Conservation (phyloP, 108 stramenopile genomes). For the Cyclotella baltica region DNA sequence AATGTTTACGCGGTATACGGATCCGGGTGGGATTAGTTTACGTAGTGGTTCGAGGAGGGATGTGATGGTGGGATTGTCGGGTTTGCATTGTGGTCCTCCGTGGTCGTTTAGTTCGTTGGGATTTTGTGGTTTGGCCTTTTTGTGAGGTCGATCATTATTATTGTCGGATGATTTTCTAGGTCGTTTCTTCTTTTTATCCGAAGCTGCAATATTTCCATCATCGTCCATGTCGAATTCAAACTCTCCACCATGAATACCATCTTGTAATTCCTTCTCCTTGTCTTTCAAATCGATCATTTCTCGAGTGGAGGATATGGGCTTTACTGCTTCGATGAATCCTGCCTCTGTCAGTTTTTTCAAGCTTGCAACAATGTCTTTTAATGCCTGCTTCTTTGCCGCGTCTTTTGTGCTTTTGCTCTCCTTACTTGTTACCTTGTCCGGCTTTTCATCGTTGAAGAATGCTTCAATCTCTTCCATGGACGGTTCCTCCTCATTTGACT, state of each 20-base stretch:
- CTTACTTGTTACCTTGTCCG: neutral
- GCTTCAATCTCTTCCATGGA: constrained; percentile 17
- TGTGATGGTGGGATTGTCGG: constrained; percentile 35
- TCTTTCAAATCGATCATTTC: constrained; percentile 18
- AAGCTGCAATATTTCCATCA: constrained; percentile 32
- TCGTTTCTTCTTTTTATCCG: constrained; percentile 5
- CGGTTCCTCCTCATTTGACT: constrained; percentile 26
- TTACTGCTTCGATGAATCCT: constrained; percentile 68
- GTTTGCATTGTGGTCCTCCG: constrained; percentile 20
- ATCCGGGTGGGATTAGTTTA: constrained; percentile 49
- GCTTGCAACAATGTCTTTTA: constrained; percentile 54
- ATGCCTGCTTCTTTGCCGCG: constrained; percentile 18
- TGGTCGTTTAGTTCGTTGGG: constrained; percentile 10
- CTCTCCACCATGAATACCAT: constrained; percentile 56
- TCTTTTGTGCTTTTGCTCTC: neutral
- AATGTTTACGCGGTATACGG: constrained; percentile 78
- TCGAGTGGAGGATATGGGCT: constrained; percentile 44
- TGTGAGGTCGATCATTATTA: constrained; percentile 29
- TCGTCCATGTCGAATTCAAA: constrained; percentile 51
- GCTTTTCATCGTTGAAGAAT: constrained; percentile 2
- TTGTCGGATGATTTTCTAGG: neutral
- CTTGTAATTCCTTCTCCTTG: constrained; percentile 27
- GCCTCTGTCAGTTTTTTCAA: constrained; percentile 60
- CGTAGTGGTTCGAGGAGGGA: constrained; percentile 39
- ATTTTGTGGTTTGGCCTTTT: constrained; percentile 44